Percentiles rank a stretch among this genome's conserved stretches.
Evolutionary conservation across 768 basidiomycete species (phyloP).

Genomic region (Tylopilus balloui): DNA sequence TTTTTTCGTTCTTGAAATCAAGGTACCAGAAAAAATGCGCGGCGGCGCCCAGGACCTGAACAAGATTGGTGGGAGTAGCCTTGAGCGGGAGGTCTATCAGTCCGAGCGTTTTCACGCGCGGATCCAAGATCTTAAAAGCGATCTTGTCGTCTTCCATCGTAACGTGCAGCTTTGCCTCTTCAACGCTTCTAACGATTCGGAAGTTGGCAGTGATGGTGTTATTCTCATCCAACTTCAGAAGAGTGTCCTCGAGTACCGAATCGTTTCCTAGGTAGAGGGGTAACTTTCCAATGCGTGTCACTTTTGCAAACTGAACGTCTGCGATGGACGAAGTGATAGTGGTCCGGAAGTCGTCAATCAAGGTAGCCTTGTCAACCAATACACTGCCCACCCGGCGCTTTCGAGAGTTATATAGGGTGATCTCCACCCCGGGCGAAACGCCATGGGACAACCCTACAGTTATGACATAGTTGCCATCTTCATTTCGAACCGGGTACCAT

Average conservation of each 20-base stretch:
- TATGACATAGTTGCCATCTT: conserved; percentile 13
- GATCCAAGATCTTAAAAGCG: conserved; percentile 3
- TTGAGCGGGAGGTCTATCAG: background rate
- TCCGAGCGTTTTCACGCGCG: background rate
- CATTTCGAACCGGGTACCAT: background rate
- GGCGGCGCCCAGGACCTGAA: conserved; percentile 9
- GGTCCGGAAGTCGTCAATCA: conserved; percentile 15
- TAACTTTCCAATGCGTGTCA: conserved; percentile 1
- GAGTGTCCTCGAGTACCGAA: background rate
- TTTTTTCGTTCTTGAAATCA: conserved; percentile 3
- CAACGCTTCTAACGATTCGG: background rate
- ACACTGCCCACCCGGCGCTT: background rate
- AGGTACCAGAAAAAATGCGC: conserved; percentile 24
- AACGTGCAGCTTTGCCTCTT: conserved; percentile 2
- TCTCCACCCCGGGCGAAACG: conserved; percentile 11
- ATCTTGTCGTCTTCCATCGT: background rate
- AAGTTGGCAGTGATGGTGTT: background rate
- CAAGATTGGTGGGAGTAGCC: background rate
- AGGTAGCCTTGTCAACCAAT: conserved; percentile 7
- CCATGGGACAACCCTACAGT: conserved; percentile 27
- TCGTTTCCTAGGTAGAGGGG: background rate
- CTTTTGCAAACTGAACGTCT: conserved; percentile 1
- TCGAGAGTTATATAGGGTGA: conserved; percentile 17
- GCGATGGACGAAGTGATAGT: background rate
- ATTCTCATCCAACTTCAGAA: background rate